Evolutionary conservation across 1,284 basidiomycete species (phyloP).

Genomic region (Trichosporon coremiiforme): DNA sequence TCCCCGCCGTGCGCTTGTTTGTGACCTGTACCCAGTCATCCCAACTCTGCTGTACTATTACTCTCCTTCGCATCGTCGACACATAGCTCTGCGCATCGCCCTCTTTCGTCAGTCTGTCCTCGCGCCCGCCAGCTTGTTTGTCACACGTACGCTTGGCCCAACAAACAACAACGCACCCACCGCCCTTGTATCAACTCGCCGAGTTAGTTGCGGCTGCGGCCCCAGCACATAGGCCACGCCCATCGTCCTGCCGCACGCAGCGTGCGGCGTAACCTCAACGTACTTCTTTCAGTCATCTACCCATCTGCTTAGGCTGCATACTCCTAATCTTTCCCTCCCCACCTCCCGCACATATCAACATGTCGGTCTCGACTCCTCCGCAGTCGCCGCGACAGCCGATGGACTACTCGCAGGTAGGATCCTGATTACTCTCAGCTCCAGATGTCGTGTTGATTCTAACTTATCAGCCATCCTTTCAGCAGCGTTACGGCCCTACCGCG

Average conservation of each 20-base stretch:
- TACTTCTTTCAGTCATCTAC: background rate
- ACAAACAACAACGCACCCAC: background rate
- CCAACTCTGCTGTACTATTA: background rate
- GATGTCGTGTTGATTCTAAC: background rate
- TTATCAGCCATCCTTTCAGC: background rate
- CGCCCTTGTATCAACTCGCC: too few relatives aligned
- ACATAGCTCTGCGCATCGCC: background rate
- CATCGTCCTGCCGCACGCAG: too few relatives aligned
- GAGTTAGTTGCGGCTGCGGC: too few relatives aligned
- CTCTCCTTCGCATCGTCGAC: background rate
- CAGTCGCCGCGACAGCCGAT: conserved; percentile 8
- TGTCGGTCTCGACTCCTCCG: conserved; percentile 1
- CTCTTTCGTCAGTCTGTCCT: background rate
- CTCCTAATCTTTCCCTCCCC: background rate
- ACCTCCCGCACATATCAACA: background rate
- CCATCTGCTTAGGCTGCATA: background rate
- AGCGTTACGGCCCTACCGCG: conserved; percentile 45
- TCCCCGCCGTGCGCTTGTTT: background rate
- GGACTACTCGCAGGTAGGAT: conserved; percentile 25
- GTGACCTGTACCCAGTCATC: background rate
- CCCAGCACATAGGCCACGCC: too few relatives aligned
- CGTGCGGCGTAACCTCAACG: too few relatives aligned
- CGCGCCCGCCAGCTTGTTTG: background rate
- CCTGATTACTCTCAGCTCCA: background rate
- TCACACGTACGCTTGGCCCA: background rate